These are phyloP conservation scores for Colletotrichum magnum DNA, from an alignment of 2,329 filamentous ascomycete species.

Conservation along the genomic window DNA sequence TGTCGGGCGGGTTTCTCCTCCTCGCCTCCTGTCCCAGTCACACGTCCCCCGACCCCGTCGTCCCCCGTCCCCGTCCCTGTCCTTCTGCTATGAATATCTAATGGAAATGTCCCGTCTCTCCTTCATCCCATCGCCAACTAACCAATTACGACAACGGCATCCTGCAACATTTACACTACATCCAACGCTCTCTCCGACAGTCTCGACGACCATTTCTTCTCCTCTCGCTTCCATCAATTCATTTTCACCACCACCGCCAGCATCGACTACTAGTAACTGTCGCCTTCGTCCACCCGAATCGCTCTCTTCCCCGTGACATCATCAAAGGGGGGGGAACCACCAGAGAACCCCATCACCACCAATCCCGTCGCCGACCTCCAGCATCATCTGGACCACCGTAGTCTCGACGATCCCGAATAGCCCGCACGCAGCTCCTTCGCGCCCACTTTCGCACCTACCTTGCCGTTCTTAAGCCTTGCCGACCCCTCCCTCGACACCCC, in stretches of 20 bases:
- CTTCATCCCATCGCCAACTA: slow-evolving; percentile 40
- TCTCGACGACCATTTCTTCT: slow-evolving; percentile 34
- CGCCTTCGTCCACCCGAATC: slow-evolving; percentile 20
- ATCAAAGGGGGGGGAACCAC: slow-evolving; percentile 35
- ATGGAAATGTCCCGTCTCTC: slow-evolving; percentile 36
- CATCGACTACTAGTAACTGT: slow-evolving; percentile 10
- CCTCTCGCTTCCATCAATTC: slow-evolving; percentile 35
- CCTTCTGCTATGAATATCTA: slow-evolving; percentile 38
- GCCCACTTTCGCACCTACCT: not conserved
- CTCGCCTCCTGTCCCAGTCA: slow-evolving; percentile 17
- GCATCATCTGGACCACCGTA: slow-evolving; percentile 21
- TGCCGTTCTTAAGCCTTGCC: slow-evolving; percentile 44
- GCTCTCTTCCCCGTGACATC: slow-evolving; percentile 38
- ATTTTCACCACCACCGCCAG: slow-evolving; percentile 14
- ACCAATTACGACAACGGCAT: slow-evolving; percentile 39
- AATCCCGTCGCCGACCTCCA: slow-evolving; percentile 19
- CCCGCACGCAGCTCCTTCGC: slow-evolving; percentile 19
- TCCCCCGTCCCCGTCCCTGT: slow-evolving; percentile 22
- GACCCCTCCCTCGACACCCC: slow-evolving; percentile 43
- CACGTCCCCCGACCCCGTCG: slow-evolving; percentile 9
- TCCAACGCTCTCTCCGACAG: slow-evolving; percentile 17
- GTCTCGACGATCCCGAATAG: slow-evolving; percentile 31
- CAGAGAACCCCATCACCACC: slow-evolving; percentile 18
- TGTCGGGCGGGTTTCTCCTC: slow-evolving; percentile 11
- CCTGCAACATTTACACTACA: slow-evolving; percentile 36